Percentiles rank a stretch among this genome's conserved stretches.
phyloP scores from a whole-genome alignment of 805 yeast species.

The Pichia kluyveri region DNA sequence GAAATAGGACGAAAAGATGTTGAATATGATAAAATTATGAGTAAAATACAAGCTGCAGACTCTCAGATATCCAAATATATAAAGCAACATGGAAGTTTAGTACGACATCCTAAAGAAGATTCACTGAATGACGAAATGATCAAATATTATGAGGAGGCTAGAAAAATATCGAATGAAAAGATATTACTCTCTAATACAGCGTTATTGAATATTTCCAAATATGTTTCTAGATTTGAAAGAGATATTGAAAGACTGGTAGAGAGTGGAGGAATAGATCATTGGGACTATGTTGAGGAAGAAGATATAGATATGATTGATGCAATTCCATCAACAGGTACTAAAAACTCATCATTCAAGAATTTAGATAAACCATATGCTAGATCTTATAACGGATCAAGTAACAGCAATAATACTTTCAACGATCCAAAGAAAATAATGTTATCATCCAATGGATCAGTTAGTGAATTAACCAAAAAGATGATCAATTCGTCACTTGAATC shows the following conservation, averaged over 20 bases:
- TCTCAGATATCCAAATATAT: constrained; percentile 76
- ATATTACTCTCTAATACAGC: constrained; percentile 76
- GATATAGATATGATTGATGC: constrained; percentile 2
- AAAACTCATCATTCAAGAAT: neutral
- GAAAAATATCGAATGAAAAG: constrained; percentile 67
- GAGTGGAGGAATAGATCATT: constrained; percentile 54
- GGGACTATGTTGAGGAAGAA: constrained; percentile 36
- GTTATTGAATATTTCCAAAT: constrained; percentile 65
- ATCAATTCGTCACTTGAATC: constrained; percentile 2
- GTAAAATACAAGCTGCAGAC: constrained; percentile 63
- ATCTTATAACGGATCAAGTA: neutral
- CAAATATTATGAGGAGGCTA: constrained; percentile 54
- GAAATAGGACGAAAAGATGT: constrained; percentile 69
- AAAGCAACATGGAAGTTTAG: constrained; percentile 70
- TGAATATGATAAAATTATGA: constrained; percentile 54
- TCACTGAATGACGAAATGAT: constrained; percentile 55
- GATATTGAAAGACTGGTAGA: constrained; percentile 68
- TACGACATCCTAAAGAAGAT: constrained; percentile 75
- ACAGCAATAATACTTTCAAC: neutral
- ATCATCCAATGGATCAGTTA: neutral
- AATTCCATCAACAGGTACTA: neutral
- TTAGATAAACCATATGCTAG: neutral
- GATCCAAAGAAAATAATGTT: neutral
- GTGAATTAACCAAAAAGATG: neutral
- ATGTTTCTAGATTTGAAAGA: constrained; percentile 60